phyloP scores from a whole-genome alignment of 257 asterid species.

The Echites panduratus region DNA sequence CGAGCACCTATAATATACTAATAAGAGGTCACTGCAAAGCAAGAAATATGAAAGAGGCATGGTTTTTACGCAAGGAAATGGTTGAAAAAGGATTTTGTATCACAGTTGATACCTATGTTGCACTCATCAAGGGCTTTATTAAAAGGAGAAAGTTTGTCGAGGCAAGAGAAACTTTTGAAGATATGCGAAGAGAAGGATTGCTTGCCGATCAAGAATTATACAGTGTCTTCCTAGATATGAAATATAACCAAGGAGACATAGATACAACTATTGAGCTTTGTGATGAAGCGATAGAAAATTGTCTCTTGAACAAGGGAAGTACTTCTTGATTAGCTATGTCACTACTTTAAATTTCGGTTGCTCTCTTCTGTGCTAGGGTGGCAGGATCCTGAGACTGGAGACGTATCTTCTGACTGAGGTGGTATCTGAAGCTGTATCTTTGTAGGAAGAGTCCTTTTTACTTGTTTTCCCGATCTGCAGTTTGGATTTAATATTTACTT shows the following conservation, averaged over 20 bases:
- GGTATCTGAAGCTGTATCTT: background rate
- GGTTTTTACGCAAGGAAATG: slow-evolving; percentile 73
- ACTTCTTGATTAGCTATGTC: slow-evolving; percentile 16
- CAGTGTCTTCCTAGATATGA: slow-evolving; percentile 66
- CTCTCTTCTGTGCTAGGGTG: background rate
- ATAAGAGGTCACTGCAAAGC: slow-evolving; percentile 90
- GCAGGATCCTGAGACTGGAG: background rate
- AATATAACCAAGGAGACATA: slow-evolving; percentile 62
- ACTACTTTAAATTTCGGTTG: background rate
- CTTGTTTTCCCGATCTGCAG: background rate
- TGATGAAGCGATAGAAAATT: slow-evolving; percentile 73
- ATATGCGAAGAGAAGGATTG: slow-evolving; percentile 66
- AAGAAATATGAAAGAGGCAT: slow-evolving; percentile 97
- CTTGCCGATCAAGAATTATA: slow-evolving; percentile 52
- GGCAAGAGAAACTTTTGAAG: slow-evolving; percentile 70
- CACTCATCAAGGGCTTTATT: slow-evolving; percentile 71
- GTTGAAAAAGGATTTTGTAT: slow-evolving; percentile 53
- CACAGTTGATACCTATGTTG: slow-evolving; percentile 56
- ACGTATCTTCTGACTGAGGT: background rate
- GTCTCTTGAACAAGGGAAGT: slow-evolving; percentile 28
- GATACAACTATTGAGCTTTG: slow-evolving; percentile 74
- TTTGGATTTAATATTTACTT: background rate
- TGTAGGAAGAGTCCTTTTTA: background rate
- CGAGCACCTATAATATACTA: slow-evolving; percentile 60
- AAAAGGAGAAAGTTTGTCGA: slow-evolving; percentile 67